Conservation (phyloP, 345 rosid genomes). For the Camelina neglecta region DNA sequence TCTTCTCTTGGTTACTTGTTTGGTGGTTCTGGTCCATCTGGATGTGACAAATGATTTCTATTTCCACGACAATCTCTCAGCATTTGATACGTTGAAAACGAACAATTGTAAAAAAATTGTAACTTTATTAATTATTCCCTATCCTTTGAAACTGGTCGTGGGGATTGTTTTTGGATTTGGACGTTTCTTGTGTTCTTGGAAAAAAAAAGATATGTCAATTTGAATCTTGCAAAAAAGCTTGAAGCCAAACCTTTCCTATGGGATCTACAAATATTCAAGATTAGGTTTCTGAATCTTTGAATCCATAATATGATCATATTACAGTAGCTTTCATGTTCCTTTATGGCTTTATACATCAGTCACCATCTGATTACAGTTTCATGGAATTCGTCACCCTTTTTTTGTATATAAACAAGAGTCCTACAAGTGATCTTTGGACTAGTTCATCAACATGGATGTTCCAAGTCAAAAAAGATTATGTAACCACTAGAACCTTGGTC, state of each 20-base stretch:
- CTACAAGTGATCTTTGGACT: background rate
- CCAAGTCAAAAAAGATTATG: conserved; percentile 47
- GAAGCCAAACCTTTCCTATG: background rate
- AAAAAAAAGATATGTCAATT: background rate
- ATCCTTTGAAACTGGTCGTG: conserved; percentile 27
- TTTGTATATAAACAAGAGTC: background rate
- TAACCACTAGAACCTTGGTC: conserved; percentile 13
- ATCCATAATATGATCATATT: background rate
- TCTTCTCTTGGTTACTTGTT: conserved; percentile 63
- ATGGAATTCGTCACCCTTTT: background rate
- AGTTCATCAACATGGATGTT: background rate
- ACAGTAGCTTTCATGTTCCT: background rate
- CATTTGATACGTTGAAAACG: background rate
- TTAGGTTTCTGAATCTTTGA: background rate
- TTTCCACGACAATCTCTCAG: background rate
- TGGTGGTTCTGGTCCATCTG: conserved; percentile 50
- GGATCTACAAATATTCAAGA: background rate
- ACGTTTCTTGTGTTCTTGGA: conserved; percentile 10
- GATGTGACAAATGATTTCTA: conserved; percentile 19
- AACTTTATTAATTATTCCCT: background rate
- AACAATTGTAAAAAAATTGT: conserved; percentile 21
- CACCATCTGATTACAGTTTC: background rate
- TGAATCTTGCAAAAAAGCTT: background rate
- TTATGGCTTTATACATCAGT: background rate
- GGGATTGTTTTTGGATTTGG: conserved; percentile 8